Percentiles rank a stretch among this genome's conserved stretches.
These are phyloP conservation scores for Malassezia dermatis DNA, from an alignment of 1,284 basidiomycete genomes.

Conservation along the genomic window DNA sequence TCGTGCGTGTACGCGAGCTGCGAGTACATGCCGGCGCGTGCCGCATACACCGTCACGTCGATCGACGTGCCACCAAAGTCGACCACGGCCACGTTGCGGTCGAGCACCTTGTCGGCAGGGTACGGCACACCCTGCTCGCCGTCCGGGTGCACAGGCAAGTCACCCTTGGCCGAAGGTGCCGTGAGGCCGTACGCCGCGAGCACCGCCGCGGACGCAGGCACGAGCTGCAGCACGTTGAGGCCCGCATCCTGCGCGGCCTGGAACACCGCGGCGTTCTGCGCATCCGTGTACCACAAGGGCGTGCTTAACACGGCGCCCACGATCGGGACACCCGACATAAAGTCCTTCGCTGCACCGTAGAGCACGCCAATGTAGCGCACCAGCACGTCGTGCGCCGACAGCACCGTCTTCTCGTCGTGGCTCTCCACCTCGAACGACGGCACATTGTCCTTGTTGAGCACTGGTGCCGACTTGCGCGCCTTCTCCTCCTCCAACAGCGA, in stretches of 20 bases:
- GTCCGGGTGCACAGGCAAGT: constrained; percentile 40
- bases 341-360: constrained; percentile 78
- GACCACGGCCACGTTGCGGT: constrained; percentile 55
- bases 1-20: constrained; percentile 52
- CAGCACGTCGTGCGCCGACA: constrained; percentile 75
- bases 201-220: constrained; percentile 71
- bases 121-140: constrained; percentile 48
- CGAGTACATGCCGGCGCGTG: constrained; percentile 54
- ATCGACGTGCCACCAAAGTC: constrained; percentile 57
- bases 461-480: constrained; percentile 74
- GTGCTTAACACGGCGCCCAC: constrained; percentile 74
- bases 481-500: constrained; percentile 59
- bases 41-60: constrained; percentile 52
- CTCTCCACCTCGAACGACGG: constrained; percentile 64
- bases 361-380: constrained; percentile 77
- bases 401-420: constrained; percentile 58
- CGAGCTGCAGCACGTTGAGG: constrained; percentile 65
- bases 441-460: constrained; percentile 56
- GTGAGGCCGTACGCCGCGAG: constrained; percentile 53
- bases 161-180: constrained; percentile 51
- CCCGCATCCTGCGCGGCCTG: constrained; percentile 64
- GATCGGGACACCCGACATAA: constrained; percentile 67
- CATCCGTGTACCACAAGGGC: constrained; percentile 63
- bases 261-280: constrained; percentile 63
- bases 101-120: constrained; percentile 50